Evolutionary conservation across 1,139 yeast genomes (phyloP).

Genomic region (Candida labiduridarum): DNA sequence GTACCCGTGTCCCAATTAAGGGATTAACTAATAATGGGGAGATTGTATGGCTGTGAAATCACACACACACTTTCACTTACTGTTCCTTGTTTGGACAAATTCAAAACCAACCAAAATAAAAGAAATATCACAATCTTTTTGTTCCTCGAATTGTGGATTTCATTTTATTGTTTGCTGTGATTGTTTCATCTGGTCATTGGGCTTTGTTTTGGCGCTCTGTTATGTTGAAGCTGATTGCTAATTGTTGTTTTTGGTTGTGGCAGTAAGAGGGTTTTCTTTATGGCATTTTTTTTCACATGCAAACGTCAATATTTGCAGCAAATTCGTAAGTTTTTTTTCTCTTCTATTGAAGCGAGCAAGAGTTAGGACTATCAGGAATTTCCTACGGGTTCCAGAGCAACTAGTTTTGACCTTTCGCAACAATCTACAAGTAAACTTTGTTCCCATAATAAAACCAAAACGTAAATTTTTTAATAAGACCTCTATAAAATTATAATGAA

Average conservation of each 20-base stretch:
- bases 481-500: background rate
- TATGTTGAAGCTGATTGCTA: too few species aligned
- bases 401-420: background rate
- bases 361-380: background rate
- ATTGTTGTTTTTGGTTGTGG: background rate
- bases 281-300: background rate
- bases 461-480: background rate
- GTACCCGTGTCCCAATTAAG: too few species aligned
- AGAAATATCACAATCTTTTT: background rate
- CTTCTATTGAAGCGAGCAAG: background rate
- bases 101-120: background rate
- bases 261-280: too few species aligned
- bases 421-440: background rate
- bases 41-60: too few species aligned
- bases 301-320: background rate
- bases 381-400: background rate
- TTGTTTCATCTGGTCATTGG: background rate
- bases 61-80: too few species aligned
- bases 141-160: background rate
- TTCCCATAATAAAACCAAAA: background rate
- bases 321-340: background rate
- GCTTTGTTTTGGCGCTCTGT: background rate
- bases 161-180: background rate
- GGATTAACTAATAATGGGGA: too few species aligned
- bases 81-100: background rate